A percentile compares a stretch with the other conserved stretches of the same genome.
Conservation (phyloP, 2,329 filamentous ascomycete genomes). For the Nigrospora sphaerica region DNA sequence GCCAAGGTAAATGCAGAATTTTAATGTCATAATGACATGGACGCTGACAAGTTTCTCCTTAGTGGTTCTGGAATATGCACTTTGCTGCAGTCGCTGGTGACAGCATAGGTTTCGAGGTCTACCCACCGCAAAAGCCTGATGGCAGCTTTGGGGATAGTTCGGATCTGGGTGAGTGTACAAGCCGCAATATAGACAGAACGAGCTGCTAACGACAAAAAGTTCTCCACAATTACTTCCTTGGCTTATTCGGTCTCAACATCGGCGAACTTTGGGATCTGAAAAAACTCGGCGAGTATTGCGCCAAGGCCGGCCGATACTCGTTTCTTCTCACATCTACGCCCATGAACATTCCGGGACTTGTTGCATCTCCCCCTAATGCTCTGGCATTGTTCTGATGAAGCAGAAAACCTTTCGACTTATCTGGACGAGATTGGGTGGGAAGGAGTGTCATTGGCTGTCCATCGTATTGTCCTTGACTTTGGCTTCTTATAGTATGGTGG, state of each 20-base stretch:
- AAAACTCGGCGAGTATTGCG: constrained; percentile 17
- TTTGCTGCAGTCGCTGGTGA: constrained; percentile 53
- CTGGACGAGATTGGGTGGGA: no score
- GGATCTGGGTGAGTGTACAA: constrained; percentile 2
- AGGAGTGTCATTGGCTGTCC: no score
- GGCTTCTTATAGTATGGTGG: no score
- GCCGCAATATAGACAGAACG: no score
- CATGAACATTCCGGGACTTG: constrained; percentile 30
- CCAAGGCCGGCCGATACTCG: constrained; percentile 25
- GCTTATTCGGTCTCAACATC: constrained; percentile 5
- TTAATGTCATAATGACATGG: neutral
- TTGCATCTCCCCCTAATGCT: constrained; percentile 31
- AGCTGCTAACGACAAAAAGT: neutral
- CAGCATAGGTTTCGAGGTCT: constrained; percentile 45
- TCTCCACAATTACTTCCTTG: constrained; percentile 4
- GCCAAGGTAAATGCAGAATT: constrained; percentile 20
- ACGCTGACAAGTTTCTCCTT: constrained; percentile 28
- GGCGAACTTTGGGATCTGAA: constrained; percentile 17
- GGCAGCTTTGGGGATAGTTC: neutral
- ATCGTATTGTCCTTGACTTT: no score
- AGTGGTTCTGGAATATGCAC: constrained; percentile 51
- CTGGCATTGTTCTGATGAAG: constrained; percentile 29
- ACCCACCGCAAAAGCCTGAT: constrained; percentile 27
- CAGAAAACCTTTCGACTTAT: no score
- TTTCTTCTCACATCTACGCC: constrained; percentile 35